Base-by-base conservation (phyloP, 345 rosid species). In the Boechera divaricarpa region DNA sequence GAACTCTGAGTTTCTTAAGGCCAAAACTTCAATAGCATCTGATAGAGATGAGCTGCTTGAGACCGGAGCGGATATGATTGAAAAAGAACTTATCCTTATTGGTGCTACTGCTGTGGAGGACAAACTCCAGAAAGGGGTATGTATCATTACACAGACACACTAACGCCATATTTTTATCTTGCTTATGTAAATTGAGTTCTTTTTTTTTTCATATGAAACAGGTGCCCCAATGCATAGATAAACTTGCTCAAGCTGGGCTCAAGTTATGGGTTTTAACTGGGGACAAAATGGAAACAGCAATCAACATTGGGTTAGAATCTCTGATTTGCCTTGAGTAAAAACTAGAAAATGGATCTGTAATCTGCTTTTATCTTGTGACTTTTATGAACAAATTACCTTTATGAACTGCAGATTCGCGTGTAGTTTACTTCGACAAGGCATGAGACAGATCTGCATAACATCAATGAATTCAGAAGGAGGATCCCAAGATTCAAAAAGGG, bases 31-130 rank as follows among this genome's bases (percentile, higher is more conserved):
- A n/a, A 84, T 95, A 57, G 92, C 93, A 53, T 78, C 86, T 62
- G 97, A 92, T 63, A 86, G 98, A 82, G 99, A 95, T 47, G 78
- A 82, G 48, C 70, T 83, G 78, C 92, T 95, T 31, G 99, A 95
- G 84, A 74, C 67, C 4, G 85, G 86, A 45, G 77, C 99, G 15
- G 99, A 95, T 81, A 82, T 82, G 88, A 86, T 95, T 82, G 98
- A 95, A 81, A 95, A 69, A 77, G 98, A 92, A 3, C 81, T 95
- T 80, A 88, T 89, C 60, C 99, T 95, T 53, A 70, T 95, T 10
- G 99, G 99, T 68, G 97, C 98, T 72, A 95, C 99, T 49, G 99
- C 99, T 60, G 99, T 95, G 67, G 99, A 95, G 84, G 99, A 95
- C 84, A 95, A 92, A 81, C 83, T 95, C 80, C 99, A 95, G 74